Base-by-base conservation (phyloP, 2,329 filamentous ascomycete species). In the Erysiphe pulchra region DNA sequence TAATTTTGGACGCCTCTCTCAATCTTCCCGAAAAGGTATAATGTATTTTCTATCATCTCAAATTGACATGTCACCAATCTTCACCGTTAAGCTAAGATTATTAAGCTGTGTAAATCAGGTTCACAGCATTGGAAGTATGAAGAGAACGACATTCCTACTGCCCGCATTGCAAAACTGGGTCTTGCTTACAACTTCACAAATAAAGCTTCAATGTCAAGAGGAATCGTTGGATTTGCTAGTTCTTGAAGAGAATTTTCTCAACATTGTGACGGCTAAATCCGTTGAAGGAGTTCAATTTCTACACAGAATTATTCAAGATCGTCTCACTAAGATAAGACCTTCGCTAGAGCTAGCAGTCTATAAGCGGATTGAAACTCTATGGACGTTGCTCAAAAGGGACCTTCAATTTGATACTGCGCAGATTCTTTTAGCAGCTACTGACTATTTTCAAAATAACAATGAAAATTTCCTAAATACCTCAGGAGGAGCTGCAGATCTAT, bases 1-100 rank as follows among this genome's bases (percentile, higher is more conserved):
- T 20, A 68, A 69, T 40, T 30, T 32, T 20, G 48, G 43, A 12
- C 50, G 52, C 7, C 59, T 77, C 20, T 69, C 72, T 18, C 70
- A 82, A 49, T 63, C 75, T 9, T 62, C 73, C 6, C 70, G 83
- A 49, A 63, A 72, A 2, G 70, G 75, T 6, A 63, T 92, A 11
- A 66, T 86, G 41, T 67, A 69, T 1, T 90, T 80, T 57, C 63
- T 95, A 10, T 73, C 77, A 44, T 77, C 75, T 28, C 86, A 94
- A 59, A 67, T 73, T 24, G 66, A 78, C 10, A 62, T 67, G 13
- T 80, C 81, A 1, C 81, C 86, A 0, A 58, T 83, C 0, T 63
- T 80, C 40, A 59, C 66, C 5, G 73, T 83, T 44, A 90, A 92
- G 57, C 60, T 77, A 18, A 69, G 72, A 36, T 63, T 95, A 9